Conservation (phyloP, 2,329 filamentous ascomycete species). For the Nothomitra cinnamomea region DNA sequence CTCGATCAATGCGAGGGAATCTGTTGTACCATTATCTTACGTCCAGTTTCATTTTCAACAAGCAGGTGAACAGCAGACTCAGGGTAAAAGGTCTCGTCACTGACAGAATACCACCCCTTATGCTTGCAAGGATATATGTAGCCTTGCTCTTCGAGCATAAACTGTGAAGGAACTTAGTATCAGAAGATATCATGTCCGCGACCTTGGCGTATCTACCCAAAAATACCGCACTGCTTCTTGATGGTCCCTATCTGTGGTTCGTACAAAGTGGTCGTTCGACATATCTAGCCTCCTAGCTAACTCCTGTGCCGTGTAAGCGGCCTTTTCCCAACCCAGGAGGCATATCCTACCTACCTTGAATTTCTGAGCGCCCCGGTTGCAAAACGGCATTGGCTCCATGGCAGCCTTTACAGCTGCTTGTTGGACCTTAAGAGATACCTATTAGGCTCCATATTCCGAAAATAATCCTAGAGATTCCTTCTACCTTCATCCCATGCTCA, state of each 20-base stretch:
- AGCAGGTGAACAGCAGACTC: constrained; percentile 54
- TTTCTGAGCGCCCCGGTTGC: constrained; percentile 63
- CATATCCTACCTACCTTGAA: constrained; percentile 39
- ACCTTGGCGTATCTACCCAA: constrained; percentile 38
- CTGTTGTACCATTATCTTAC: constrained; percentile 52
- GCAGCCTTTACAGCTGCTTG: constrained; percentile 58
- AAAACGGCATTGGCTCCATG: constrained; percentile 65
- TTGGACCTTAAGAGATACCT: constrained; percentile 35
- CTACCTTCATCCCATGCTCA: constrained; percentile 83
- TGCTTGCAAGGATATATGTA: constrained; percentile 76
- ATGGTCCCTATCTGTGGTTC: constrained; percentile 75
- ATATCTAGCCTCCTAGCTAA: constrained; percentile 55
- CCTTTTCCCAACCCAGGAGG: neutral
- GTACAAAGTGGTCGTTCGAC: constrained; percentile 71
- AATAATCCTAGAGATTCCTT: neutral
- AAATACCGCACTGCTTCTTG: constrained; percentile 74
- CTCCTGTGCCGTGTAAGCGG: constrained; percentile 22
- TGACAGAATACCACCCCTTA: constrained; percentile 90
- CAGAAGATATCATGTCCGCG: constrained; percentile 3
- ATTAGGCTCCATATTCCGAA: neutral
- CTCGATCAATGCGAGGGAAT: neutral
- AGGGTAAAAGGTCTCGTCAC: constrained; percentile 93
- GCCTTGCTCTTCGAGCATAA: constrained; percentile 54
- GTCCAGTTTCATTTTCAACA: constrained; percentile 63
- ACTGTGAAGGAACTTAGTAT: constrained; percentile 21